A percentile compares a stretch with the other conserved stretches of the same genome.
phyloP scores from a whole-genome alignment of 305 asterid species.

The Ruellia speciosa region DNA sequence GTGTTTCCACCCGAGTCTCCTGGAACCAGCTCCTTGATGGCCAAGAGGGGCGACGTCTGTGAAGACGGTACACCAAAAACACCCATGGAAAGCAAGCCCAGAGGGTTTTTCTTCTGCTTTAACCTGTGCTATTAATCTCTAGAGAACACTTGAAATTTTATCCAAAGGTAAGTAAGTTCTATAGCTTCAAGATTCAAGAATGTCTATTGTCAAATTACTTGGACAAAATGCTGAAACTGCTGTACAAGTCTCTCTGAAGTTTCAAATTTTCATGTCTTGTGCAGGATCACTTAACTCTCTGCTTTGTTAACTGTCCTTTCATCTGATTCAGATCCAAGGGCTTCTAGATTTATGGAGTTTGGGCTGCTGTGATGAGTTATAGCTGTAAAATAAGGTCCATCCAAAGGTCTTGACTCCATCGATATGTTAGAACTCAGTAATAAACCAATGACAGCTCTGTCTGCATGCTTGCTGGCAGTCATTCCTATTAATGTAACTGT shows the following conservation, averaged over 20 bases:
- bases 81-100: slow-evolving; percentile 42
- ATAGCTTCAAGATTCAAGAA: too few relatives aligned
- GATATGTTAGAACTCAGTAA: slow-evolving; percentile 20
- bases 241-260: too few relatives aligned
- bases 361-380: slow-evolving; percentile 57
- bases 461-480: background rate
- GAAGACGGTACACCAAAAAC: slow-evolving; percentile 40
- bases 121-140: slow-evolving; percentile 49
- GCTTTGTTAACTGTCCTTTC: background rate
- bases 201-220: too few relatives aligned
- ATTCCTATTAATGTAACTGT: too few relatives aligned
- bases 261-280: background rate
- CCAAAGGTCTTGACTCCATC: slow-evolving; percentile 55
- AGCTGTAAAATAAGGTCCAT: slow-evolving; percentile 65
- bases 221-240: too few relatives aligned
- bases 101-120: slow-evolving; percentile 70
- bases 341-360: slow-evolving; percentile 31
- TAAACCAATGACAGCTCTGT: slow-evolving; percentile 12
- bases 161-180: slow-evolving; percentile 11
- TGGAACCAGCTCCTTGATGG: slow-evolving; percentile 82
- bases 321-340: slow-evolving; percentile 4
- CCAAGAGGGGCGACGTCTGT: slow-evolving; percentile 47
- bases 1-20: slow-evolving; percentile 86
- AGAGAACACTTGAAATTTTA: slow-evolving; percentile 3
- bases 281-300: background rate